Conservation (phyloP, 768 basidiomycete genomes). For the Psilocybe sp. region DNA sequence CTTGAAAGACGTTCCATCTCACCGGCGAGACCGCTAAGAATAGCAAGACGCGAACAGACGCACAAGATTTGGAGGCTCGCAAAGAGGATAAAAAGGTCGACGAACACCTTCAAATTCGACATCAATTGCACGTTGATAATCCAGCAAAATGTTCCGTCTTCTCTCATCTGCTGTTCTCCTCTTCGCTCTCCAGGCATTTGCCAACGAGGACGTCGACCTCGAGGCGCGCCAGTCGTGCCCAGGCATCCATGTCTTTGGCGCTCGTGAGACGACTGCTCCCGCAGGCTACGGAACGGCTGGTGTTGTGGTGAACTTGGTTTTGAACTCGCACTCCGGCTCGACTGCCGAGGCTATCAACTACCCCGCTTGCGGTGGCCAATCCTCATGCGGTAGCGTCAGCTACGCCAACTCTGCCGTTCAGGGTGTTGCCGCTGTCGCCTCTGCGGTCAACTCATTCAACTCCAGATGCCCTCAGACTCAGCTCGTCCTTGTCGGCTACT, state of each 20-base stretch:
- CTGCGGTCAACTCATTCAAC: slow-evolving; percentile 30
- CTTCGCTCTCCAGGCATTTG: slow-evolving; percentile 14
- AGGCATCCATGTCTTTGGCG: slow-evolving; percentile 31
- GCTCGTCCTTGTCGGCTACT: slow-evolving; percentile 31
- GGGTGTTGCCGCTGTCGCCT: slow-evolving; percentile 27
- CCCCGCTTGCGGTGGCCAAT: slow-evolving; percentile 33
- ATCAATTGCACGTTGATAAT: no score
- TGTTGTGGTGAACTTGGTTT: slow-evolving; percentile 24
- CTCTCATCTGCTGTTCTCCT: slow-evolving; percentile 10
- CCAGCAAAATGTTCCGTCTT: slow-evolving; percentile 10
- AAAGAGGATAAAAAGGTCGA: no score
- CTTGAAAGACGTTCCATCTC: no score
- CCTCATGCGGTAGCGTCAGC: slow-evolving; percentile 27
- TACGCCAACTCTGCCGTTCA: slow-evolving; percentile 28
- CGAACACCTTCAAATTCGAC: no score
- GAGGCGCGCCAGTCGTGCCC: slow-evolving; percentile 23
- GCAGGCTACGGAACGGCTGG: slow-evolving; percentile 29
- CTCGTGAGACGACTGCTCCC: slow-evolving; percentile 30
- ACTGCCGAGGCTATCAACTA: slow-evolving; percentile 32
- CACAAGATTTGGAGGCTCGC: no score
- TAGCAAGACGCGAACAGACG: no score
- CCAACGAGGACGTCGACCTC: slow-evolving; percentile 7
- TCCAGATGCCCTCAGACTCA: slow-evolving; percentile 25
- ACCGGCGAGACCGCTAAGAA: no score
- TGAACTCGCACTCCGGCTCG: slow-evolving; percentile 24